Conservation (phyloP, 2,329 filamentous ascomycete species). For the Didymella keratinophila region DNA sequence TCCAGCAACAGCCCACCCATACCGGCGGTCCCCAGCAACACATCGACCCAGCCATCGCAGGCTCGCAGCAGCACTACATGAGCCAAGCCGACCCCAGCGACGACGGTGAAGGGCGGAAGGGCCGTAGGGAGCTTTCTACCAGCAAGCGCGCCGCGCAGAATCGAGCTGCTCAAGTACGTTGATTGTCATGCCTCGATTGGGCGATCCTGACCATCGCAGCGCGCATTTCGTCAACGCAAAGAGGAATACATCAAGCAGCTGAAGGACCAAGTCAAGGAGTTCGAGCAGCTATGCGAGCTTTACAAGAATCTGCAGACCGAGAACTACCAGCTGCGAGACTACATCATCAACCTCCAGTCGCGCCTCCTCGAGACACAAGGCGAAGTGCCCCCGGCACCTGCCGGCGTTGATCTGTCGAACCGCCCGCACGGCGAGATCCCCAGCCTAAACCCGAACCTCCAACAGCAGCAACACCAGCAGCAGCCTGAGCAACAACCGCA, state of each 20-base stretch:
- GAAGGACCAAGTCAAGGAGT: conserved; percentile 89
- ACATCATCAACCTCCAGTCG: conserved; percentile 88
- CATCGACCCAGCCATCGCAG: conserved; percentile 67
- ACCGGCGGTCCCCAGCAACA: conserved; percentile 59
- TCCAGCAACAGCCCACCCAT: conserved; percentile 43
- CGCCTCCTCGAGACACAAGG: conserved; percentile 83
- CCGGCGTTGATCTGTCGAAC: conserved; percentile 73
- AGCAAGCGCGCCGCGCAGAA: conserved; percentile 98
- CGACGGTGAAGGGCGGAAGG: conserved; percentile 61
- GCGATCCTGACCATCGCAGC: conserved; percentile 60
- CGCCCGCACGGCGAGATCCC: conserved; percentile 56
- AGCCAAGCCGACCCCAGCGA: conserved; percentile 57
- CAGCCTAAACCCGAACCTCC: conserved; percentile 29
- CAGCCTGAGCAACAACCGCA: conserved; percentile 33
- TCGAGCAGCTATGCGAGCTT: conserved; percentile 74
- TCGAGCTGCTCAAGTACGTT: conserved; percentile 85
- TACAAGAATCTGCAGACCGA: conserved; percentile 85
- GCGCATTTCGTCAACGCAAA: conserved; percentile 96
- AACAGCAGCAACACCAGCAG: conserved; percentile 23
- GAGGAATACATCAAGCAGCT: conserved; percentile 98
- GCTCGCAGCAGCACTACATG: conserved; percentile 56
- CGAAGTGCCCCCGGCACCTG: conserved; percentile 83
- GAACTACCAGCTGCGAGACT: conserved; percentile 90
- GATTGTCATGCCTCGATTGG: conserved; percentile 14
- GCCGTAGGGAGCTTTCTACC: conserved; percentile 89